Evolutionary conservation across 139 green algal genomes (phyloP).

Genomic region (Asterochloris erici): DNA sequence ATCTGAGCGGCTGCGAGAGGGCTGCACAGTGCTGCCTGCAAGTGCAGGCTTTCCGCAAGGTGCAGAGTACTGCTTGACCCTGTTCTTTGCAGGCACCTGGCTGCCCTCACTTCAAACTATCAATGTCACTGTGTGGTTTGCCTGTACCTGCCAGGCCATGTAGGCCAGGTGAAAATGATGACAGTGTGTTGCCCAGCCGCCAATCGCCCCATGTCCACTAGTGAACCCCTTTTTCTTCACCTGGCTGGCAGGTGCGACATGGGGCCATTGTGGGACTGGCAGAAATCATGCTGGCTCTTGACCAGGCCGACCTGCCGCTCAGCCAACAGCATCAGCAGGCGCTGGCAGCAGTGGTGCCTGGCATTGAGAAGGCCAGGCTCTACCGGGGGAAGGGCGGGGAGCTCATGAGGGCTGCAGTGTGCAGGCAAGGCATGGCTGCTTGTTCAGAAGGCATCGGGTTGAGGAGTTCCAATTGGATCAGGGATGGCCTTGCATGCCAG

Average conservation of each 20-base stretch:
- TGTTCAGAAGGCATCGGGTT: background rate
- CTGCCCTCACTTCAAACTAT: too few relatives aligned
- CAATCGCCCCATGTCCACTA: too few relatives aligned
- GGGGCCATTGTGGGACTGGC: constrained; percentile 75
- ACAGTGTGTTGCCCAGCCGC: too few relatives aligned
- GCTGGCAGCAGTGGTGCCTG: constrained; percentile 39
- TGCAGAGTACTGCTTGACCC: too few relatives aligned
- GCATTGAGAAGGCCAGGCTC: constrained; percentile 69
- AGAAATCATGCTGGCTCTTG: constrained; percentile 68
- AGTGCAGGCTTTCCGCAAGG: too few relatives aligned
- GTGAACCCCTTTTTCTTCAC: background rate
- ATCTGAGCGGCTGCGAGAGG: too few relatives aligned
- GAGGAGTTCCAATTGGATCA: background rate
- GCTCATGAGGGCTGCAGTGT: constrained; percentile 80
- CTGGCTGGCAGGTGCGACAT: constrained; percentile 49
- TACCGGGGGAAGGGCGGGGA: constrained; percentile 90
- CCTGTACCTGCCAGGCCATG: too few relatives aligned
- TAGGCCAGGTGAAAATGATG: too few relatives aligned
- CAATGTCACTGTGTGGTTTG: too few relatives aligned
- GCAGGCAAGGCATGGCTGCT: constrained; percentile 35
- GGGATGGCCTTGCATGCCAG: background rate
- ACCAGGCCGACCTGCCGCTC: background rate
- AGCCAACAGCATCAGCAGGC: background rate
- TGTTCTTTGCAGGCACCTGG: too few relatives aligned
- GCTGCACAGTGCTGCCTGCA: too few relatives aligned